phyloP scores from a whole-genome alignment of 2,329 filamentous ascomycete species.

The Sporothrix sp. region DNA sequence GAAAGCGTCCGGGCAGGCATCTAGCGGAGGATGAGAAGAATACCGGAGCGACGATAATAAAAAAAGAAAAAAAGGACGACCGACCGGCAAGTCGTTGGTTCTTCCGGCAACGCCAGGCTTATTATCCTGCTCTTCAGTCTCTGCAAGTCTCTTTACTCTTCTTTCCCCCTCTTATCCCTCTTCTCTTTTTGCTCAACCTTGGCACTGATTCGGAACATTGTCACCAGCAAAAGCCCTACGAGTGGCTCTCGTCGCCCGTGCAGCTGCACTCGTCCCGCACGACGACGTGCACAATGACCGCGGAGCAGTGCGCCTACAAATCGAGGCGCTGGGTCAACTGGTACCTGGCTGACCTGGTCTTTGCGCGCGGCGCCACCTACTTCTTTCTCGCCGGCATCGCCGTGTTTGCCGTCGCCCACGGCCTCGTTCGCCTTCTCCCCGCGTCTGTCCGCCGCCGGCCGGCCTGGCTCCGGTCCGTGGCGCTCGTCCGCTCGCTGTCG shows the following conservation, averaged over 20 bases:
- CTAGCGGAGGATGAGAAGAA: background rate
- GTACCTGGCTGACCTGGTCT: conserved; percentile 9
- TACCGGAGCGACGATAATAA: background rate
- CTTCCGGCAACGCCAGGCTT: no score
- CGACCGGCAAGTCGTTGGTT: background rate
- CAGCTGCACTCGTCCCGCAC: conserved; percentile 30
- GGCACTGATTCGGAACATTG: no score
- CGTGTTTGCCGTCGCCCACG: background rate
- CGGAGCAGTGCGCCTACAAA: conserved; percentile 37
- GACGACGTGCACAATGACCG: conserved; percentile 27
- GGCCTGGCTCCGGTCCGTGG: background rate
- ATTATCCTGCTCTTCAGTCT: no score
- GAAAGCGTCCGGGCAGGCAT: background rate
- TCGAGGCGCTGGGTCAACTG: conserved; percentile 30
- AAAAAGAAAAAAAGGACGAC: no score
- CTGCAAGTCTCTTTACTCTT: background rate
- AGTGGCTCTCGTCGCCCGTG: conserved; percentile 33
- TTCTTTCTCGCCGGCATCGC: conserved; percentile 7
- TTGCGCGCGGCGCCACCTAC: conserved; percentile 5
- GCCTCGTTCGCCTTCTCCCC: background rate
- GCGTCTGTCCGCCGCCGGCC: background rate
- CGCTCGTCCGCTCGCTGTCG: background rate
- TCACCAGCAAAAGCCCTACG: background rate
- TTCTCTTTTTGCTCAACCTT: background rate
- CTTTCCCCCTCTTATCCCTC: background rate